Evolutionary conservation across 169 alveolate species (phyloP), one percentile per base, ranked within the genome.

Genomic region (Eimeria maxima): DNA sequence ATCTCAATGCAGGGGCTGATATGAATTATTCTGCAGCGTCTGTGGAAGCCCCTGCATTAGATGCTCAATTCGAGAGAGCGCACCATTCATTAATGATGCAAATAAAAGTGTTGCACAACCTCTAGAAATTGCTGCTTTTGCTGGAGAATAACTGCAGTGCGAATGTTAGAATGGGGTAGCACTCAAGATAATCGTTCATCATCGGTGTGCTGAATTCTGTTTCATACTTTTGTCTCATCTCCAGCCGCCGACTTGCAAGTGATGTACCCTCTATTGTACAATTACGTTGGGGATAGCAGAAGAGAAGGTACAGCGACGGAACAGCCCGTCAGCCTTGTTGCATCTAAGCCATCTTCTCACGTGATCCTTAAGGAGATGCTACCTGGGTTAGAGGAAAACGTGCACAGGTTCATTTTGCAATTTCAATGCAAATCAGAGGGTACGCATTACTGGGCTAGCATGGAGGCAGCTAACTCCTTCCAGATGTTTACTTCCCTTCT

Each of bases 401-500:
- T 86, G 93, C 47, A 63, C 67, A 13, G 93, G 63, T 60, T 86
- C 80, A 45, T 86, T 86, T 63, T 86, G 6, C 81, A 60, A 63
- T 86, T 86, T 71, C 93, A 86, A 47, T 86, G 93, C 93, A 86
- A 86, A 65, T 86, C 93, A 50, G 93, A 86, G 65, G 93, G 93
- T 86, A 86, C 18, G 93, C 18, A 29, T 50, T 55, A 78, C 24
- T 71, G 11, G 1, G 50, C 63, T 27, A 4, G 55, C n/a, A 83
- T 4, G 22, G 5, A 3, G 13, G 33, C 27, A 53, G 55, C 14
- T 42, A 44, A 45, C 60, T 20, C 22, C 20, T 14, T n/a, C 67
- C 2, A 22, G 44, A 7, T 20, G 57, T 78, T 14, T 42, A 22
- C 10, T 8, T 24, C 65, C 47, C 65, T 24, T 78, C 67, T 45